Conservation (phyloP, 2,329 filamentous ascomycete genomes). For the Verticillium nubilum region DNA sequence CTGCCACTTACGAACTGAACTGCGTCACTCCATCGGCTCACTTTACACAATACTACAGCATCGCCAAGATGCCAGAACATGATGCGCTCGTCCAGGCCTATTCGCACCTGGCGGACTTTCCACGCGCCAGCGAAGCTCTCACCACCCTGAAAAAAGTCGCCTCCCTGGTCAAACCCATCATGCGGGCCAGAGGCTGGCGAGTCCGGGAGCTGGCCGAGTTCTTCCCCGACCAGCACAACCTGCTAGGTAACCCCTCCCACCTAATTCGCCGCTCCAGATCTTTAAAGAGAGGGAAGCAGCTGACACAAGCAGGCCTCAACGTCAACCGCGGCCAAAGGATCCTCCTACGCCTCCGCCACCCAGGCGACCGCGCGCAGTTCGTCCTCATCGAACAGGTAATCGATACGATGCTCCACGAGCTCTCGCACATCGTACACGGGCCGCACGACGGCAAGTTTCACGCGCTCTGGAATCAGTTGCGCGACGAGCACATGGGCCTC, state of each 20-base stretch:
- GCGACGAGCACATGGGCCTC: slow-evolving; percentile 77
- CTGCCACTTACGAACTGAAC: too few relatives aligned
- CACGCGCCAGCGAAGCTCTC: slow-evolving; percentile 44
- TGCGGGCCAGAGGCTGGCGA: slow-evolving; percentile 79
- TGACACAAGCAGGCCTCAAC: slow-evolving; percentile 56
- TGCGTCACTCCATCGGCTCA: too few relatives aligned
- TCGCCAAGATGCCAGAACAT: slow-evolving; percentile 33
- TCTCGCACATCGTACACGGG: slow-evolving; percentile 81
- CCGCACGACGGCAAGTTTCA: slow-evolving; percentile 82
- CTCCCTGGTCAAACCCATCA: slow-evolving; percentile 89
- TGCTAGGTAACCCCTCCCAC: slow-evolving; percentile 52
- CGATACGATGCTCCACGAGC: slow-evolving; percentile 92
- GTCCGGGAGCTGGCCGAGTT: slow-evolving; percentile 81
- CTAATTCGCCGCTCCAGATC: too few relatives aligned
- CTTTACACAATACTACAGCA: too few relatives aligned
- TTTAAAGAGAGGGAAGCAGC: not conserved
- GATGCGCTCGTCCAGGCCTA: slow-evolving; percentile 42
- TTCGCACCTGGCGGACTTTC: slow-evolving; percentile 41
- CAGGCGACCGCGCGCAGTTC: slow-evolving; percentile 70
- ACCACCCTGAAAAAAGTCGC: slow-evolving; percentile 71
- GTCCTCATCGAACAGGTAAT: slow-evolving; percentile 73
- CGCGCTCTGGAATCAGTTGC: slow-evolving; percentile 80
- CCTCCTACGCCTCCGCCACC: slow-evolving; percentile 73
- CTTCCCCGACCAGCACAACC: slow-evolving; percentile 66
- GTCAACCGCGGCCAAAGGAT: slow-evolving; percentile 73